Evolutionary conservation across 768 basidiomycete species (phyloP).

Genomic region (Russula emetica): DNA sequence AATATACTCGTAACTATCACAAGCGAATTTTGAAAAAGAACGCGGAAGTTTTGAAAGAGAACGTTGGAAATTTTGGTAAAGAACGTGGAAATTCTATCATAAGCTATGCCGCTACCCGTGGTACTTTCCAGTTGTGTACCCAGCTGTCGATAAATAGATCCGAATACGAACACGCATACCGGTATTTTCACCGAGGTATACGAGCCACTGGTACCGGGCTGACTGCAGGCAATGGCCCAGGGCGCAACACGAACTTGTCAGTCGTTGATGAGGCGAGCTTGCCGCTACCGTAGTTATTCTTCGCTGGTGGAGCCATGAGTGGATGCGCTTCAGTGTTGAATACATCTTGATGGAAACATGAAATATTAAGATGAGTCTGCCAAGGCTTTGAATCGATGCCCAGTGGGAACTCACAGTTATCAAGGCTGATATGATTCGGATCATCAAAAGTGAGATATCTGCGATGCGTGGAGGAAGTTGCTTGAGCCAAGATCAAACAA

Average conservation of each 20-base stretch:
- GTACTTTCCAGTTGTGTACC: too few relatives aligned
- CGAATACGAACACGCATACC: not conserved
- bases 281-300: conserved; percentile 38
- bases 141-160: not conserved
- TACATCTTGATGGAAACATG: conserved; percentile 34
- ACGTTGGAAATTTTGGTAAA: not conserved
- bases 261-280: conserved; percentile 10
- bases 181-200: not conserved
- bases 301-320: conserved; percentile 22
- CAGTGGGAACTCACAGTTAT: conserved; percentile 51
- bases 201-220: conserved; percentile 28
- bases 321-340: conserved; percentile 35
- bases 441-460: conserved; percentile 75
- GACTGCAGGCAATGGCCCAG: conserved; percentile 28
- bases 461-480: not conserved
- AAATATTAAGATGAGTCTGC: not conserved
- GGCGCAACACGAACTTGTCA: conserved; percentile 7
- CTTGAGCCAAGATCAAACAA: not conserved
- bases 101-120: conserved; percentile 11
- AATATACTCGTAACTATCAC: too few relatives aligned
- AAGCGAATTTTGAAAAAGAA: too few relatives aligned
- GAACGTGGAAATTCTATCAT: not conserved
- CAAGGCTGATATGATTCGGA: conserved; percentile 57
- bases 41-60: too few relatives aligned
- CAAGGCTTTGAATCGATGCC: not conserved